Conservation (phyloP, 176 grass and related monocot genomes). For the Aechmea fasciata region DNA sequence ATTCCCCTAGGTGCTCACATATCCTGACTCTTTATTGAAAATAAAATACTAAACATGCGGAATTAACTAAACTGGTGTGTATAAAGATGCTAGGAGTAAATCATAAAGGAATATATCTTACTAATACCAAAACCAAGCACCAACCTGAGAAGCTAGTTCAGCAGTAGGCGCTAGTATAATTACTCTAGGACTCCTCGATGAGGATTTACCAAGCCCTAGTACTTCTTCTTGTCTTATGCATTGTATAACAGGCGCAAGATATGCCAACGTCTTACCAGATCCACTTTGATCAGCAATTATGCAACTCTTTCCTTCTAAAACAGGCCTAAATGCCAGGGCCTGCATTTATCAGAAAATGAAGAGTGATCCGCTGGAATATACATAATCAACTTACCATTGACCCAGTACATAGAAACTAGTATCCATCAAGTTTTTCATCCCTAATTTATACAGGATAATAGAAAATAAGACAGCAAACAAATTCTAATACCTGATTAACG, state of each 20-base stretch:
- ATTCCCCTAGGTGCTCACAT: too few species aligned
- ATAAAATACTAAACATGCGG: not conserved
- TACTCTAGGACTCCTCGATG: constrained; percentile 58
- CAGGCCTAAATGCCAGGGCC: constrained; percentile 65
- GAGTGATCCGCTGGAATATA: not conserved
- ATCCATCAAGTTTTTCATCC: not conserved
- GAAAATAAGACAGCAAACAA: not conserved
- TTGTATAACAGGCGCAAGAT: constrained; percentile 72
- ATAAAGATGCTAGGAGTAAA: not conserved
- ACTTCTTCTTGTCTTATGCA: constrained; percentile 67
- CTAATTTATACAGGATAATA: not conserved
- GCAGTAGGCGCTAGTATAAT: constrained; percentile 76
- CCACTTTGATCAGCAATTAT: constrained; percentile 95
- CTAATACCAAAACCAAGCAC: constrained; percentile 1
- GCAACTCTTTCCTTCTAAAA: constrained; percentile 80
- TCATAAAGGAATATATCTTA: not conserved
- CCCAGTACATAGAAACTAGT: not conserved
- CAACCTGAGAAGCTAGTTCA: constrained; percentile 83
- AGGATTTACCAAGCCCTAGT: constrained; percentile 42
- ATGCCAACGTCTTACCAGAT: constrained; percentile 86
- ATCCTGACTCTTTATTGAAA: too few species aligned
- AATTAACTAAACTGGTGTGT: not conserved
- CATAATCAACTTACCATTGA: not conserved
- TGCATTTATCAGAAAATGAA: constrained; percentile 22
- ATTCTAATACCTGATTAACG: not conserved